Conservation (phyloP, 2,329 filamentous ascomycete genomes). For the Aureobasidium sp. region DNA sequence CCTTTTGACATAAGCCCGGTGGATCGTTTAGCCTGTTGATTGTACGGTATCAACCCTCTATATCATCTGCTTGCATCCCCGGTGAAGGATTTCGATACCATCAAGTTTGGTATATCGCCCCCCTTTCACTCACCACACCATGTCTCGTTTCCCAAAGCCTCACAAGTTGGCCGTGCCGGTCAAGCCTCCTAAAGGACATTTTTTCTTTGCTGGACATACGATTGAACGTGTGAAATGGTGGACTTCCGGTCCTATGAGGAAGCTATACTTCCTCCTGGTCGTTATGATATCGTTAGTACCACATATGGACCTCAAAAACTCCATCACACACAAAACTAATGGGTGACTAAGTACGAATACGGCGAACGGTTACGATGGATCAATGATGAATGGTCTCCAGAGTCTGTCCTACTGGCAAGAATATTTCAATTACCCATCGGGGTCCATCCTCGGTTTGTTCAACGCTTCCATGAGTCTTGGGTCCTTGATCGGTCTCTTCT, state of each 20-base stretch:
- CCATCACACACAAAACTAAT: no score
- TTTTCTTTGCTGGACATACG: constrained; percentile 8
- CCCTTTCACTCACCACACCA: background rate
- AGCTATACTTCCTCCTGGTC: constrained; percentile 1
- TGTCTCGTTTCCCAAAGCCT: background rate
- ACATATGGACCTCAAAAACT: background rate
- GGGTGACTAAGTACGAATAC: no score
- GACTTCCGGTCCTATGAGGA: background rate
- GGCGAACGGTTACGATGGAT: background rate
- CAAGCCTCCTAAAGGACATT: constrained; percentile 4
- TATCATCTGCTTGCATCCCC: background rate
- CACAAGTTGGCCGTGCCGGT: background rate
- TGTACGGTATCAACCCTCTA: background rate
- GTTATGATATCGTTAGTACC: background rate
- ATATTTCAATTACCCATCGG: constrained; percentile 1
- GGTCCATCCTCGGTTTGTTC: background rate
- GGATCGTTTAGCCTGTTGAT: background rate
- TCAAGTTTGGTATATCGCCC: background rate
- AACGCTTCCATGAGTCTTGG: constrained; percentile 4
- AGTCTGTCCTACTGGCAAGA: constrained; percentile 3
- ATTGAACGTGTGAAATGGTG: constrained; percentile 3
- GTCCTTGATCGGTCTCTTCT: constrained; percentile 17
- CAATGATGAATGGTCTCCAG: constrained; percentile 14
- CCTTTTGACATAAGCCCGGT: background rate
- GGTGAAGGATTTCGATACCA: background rate